Evolutionary conservation across 1,284 basidiomycete species (phyloP), one percentile per base, ranked within the genome.

Genomic region (Trichosporon sp.): DNA sequence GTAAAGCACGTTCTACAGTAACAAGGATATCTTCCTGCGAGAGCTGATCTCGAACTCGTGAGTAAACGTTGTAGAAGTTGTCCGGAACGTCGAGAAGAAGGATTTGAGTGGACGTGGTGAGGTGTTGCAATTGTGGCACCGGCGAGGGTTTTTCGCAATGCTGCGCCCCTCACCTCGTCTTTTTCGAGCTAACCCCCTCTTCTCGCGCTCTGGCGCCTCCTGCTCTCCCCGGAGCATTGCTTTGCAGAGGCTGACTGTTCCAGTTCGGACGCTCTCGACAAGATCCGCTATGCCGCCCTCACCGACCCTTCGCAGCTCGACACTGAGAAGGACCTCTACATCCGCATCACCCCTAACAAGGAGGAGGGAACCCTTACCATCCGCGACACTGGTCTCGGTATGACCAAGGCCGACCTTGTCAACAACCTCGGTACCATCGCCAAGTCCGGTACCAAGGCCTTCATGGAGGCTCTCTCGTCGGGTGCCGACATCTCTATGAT

Each of bases 371-470:
- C 91, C 73, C 90, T 99, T 73, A 88, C 89, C 84, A 91, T 99
- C 85, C 93, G 94, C 75, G 96, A 99, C 85, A 93, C 94, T 73
- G 97, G 97, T 91, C 88, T 99, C 78, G 96, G 97, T 85, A 97
- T 97, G 94, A 98, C 94, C 88, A 98, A 98, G 89, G 70, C 74
- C 69, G 81, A 82, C 73, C 74, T 83, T 56, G 81, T 81, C 69
- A 81, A 81, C 78, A 99, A 99, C 90, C 90, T 99, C 76, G 97
- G 96, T 88, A 99, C 97, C 72, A 99, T 99, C 84, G 96, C 96
- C 87, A 99, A 96, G 79, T 85, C 84, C 46, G 84, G 84, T 75
- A 89, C 88, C 78, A 89, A 99, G 92, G 95, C 95, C 71, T 99
- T 99, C 90, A 88, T 88, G 88, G 88, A 88, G 85, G 97, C 71